Evolutionary conservation across 169 alveolate species (phyloP).

Genomic region (Cystoisospora suis): DNA sequence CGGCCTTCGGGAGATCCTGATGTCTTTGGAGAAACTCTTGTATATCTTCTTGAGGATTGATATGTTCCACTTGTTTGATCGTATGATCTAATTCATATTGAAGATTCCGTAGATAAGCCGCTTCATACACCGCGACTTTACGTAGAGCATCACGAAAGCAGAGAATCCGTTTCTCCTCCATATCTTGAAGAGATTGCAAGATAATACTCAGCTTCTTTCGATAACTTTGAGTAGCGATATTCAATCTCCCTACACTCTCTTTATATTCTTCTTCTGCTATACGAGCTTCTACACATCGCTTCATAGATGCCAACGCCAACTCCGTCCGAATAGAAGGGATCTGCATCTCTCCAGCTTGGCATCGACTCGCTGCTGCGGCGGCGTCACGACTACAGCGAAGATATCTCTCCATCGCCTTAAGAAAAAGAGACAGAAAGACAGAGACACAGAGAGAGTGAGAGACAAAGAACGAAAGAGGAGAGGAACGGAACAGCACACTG

Average conservation of each 20-base stretch:
- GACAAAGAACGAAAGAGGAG: no score
- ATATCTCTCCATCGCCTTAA: conserved; percentile 58
- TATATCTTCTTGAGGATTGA: conserved; percentile 45
- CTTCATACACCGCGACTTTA: conserved; percentile 49
- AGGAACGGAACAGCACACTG: no score
- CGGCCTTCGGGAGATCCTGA: neutral
- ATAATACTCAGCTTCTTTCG: conserved; percentile 43
- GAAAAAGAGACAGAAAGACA: conserved; percentile 1
- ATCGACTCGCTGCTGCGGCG: conserved; percentile 50
- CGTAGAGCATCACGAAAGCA: conserved; percentile 63
- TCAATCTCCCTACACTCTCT: conserved; percentile 25
- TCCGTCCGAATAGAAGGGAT: conserved; percentile 52
- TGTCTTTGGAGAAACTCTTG: conserved; percentile 42
- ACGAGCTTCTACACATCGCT: conserved; percentile 57
- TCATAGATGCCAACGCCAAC: conserved; percentile 58
- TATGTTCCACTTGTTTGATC: conserved; percentile 51
- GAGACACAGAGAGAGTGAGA: neutral
- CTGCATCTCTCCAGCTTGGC: conserved; percentile 46
- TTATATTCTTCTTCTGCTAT: conserved; percentile 57
- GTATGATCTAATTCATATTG: conserved; percentile 60
- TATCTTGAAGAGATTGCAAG: conserved; percentile 50
- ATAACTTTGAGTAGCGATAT: neutral
- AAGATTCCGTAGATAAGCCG: conserved; percentile 61
- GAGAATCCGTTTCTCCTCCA: conserved; percentile 65
- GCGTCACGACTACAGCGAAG: conserved; percentile 60